Percentiles rank a stretch among this genome's conserved stretches.
These are phyloP conservation scores for Mycena galericulata DNA, from an alignment of 768 basidiomycete genomes.

Conservation along the genomic window DNA sequence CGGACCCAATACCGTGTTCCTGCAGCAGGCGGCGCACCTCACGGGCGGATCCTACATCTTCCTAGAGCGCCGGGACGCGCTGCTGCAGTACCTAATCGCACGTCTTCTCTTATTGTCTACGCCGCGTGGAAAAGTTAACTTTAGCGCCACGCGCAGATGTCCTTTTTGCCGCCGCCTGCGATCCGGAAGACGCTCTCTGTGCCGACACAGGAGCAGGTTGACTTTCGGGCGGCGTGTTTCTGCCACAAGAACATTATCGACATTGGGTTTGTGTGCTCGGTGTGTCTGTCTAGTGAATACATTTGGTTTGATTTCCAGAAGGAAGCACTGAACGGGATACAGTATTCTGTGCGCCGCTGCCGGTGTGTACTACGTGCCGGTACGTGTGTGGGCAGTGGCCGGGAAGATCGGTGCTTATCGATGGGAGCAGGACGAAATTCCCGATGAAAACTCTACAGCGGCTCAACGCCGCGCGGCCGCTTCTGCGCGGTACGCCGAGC, in stretches of 20 bases:
- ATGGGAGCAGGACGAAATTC: conserved; percentile 83
- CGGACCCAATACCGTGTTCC: conserved; percentile 91
- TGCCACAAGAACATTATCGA: conserved; percentile 98
- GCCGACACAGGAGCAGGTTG: conserved; percentile 94
- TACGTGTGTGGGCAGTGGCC: conserved; percentile 50
- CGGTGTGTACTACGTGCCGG: conserved; percentile 96
- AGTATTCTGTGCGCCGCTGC: conserved; percentile 96
- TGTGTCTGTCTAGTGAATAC: conserved; percentile 92
- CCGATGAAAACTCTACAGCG: conserved; percentile 92
- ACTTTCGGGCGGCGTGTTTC: conserved; percentile 98
- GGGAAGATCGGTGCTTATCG: conserved; percentile 15
- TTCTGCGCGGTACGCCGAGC: conserved; percentile 33
- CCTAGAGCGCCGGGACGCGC: conserved; percentile 80
- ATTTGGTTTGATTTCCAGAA: background rate
- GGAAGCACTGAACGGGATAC: conserved; percentile 5
- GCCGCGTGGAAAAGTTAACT: conserved; percentile 8
- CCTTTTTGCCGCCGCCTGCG: conserved; percentile 67
- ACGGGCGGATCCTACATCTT: conserved; percentile 95
- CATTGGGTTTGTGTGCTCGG: conserved; percentile 98
- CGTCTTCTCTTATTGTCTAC: conserved; percentile 38
- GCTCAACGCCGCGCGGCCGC: conserved; percentile 71
- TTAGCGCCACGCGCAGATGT: conserved; percentile 65
- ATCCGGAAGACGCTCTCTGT: conserved; percentile 83
- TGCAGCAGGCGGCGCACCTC: conserved; percentile 96
- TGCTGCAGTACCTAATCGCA: conserved; percentile 94